Conservation (phyloP, 1,284 basidiomycete species). For the Trichosporon inkin region DNA sequence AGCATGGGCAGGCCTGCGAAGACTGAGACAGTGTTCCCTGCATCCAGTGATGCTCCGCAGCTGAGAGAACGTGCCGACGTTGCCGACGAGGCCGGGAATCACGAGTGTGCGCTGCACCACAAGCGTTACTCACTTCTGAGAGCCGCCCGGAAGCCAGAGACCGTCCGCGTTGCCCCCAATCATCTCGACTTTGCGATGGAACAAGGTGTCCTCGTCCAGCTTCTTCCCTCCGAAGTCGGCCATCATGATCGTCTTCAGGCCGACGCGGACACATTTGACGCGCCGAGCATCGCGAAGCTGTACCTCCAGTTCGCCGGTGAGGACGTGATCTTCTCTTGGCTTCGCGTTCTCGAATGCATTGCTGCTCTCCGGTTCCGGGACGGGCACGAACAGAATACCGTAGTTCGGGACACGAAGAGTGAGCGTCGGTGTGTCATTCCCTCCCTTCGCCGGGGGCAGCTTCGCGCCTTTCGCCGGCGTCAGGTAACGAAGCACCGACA, state of each 20-base stretch:
- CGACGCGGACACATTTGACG: constrained; percentile 20
- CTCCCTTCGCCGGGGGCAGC: background rate
- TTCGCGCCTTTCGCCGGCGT: background rate
- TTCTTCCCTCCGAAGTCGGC: constrained; percentile 20
- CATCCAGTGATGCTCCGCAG: no score
- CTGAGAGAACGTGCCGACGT: background rate
- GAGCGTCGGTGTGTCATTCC: background rate
- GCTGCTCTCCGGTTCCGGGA: constrained; percentile 1
- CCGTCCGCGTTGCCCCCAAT: constrained; percentile 24
- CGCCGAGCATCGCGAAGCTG: constrained; percentile 1
- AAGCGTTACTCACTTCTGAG: constrained; percentile 23
- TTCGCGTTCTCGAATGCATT: background rate
- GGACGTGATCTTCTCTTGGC: constrained; percentile 18
- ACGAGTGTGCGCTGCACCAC: background rate
- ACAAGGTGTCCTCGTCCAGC: constrained; percentile 21
- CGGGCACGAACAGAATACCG: constrained; percentile 17
- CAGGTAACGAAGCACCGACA: constrained; percentile 6
- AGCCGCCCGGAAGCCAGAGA: constrained; percentile 24
- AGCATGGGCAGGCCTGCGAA: no score
- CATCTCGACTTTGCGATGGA: constrained; percentile 26
- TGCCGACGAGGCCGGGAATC: background rate
- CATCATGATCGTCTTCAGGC: constrained; percentile 14
- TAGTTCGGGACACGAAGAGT: constrained; percentile 12
- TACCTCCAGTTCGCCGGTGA: constrained; percentile 21
- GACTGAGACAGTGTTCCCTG: no score